Evolutionary conservation across 2,329 filamentous ascomycete species (phyloP), one percentile per base, ranked within the genome.

Genomic region (Ustulina deusta): DNA sequence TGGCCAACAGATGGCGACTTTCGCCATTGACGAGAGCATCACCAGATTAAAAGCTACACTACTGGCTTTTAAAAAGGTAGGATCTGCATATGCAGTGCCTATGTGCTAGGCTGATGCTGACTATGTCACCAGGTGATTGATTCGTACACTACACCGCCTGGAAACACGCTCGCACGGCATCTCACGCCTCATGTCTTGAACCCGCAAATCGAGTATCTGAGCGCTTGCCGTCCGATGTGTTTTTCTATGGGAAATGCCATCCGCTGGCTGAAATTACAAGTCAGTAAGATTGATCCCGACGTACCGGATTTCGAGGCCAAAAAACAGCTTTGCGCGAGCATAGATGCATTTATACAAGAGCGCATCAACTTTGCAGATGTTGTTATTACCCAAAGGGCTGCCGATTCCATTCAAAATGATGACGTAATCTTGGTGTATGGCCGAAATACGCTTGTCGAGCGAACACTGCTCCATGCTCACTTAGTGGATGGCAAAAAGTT

Each of bases 241-340:
- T 96, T 97, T 80, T 93, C 93, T 69, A 97, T 98, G 90, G 96
- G 96, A 68, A 99, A 98, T 79, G 94, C 94, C 40, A 97, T 99
- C 77, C 89, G 96, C 62, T 95, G 94, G 86, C 86, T 99, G 57
- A 99, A 99, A 83, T 89, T 97, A 55, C 89, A 93, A 75, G 95
- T 99, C 77, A 92, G 93, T 75, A 93, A 93, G 74, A 90, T 97
- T 66, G 94, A 97, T 75, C 93, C 95, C 46, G 92, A 94, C 73
- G 88, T 91, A 1, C 89, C 93, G 34, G 95, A 99, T 78, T 83
- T 88, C 22, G 89, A 93, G 55, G 94, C 94, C 29, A 97, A 97
- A 82, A 86, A 90, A 64, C 84, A 89, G 29, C 87, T 99, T 13
- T 89, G 90, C 77, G 88, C 91, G 55, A 89, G 90, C 72, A 97